phyloP scores from a whole-genome alignment of 2,329 filamentous ascomycete genomes.

The Colletotrichum sp. region DNA sequence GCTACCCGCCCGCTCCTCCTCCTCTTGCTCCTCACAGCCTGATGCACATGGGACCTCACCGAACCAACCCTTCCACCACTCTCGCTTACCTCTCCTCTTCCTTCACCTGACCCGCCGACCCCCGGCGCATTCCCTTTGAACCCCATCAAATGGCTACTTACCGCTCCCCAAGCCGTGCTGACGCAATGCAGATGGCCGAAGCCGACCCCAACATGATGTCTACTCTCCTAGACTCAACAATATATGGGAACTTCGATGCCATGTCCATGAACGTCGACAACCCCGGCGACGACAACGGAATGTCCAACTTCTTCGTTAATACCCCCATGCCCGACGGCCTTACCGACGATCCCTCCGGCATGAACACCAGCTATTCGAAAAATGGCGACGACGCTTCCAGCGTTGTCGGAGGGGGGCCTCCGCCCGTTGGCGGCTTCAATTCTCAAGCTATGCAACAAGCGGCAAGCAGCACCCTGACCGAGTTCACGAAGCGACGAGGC shows the following conservation, averaged over 20 bases:
- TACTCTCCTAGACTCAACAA: slow-evolving; percentile 47
- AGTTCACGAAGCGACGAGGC: slow-evolving; percentile 68
- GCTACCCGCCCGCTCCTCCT: not conserved
- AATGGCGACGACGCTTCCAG: slow-evolving; percentile 21
- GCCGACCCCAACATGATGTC: slow-evolving; percentile 45
- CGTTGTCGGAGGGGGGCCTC: slow-evolving; percentile 46
- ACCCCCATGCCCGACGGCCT: slow-evolving; percentile 24
- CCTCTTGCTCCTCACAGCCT: not conserved
- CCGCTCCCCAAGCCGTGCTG: slow-evolving; percentile 1
- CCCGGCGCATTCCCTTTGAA: not conserved
- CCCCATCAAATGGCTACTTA: not conserved
- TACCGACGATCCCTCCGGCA: slow-evolving; percentile 7
- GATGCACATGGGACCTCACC: not conserved
- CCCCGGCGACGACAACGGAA: slow-evolving; percentile 29
- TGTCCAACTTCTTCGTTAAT: slow-evolving; percentile 28
- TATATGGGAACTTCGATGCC: slow-evolving; percentile 37
- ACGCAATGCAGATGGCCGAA: slow-evolving; percentile 28
- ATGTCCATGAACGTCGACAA: slow-evolving; percentile 50
- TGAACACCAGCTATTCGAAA: slow-evolving; percentile 15
- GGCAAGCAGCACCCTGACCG: slow-evolving; percentile 55
- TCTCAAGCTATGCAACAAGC: slow-evolving; percentile 32
- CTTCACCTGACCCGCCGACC: not conserved
- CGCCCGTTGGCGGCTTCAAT: slow-evolving; percentile 42
- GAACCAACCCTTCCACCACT: not conserved
- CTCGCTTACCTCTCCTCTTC: not conserved